Conservation (phyloP, 345 rosid species). For the Corchorus olitorius region DNA sequence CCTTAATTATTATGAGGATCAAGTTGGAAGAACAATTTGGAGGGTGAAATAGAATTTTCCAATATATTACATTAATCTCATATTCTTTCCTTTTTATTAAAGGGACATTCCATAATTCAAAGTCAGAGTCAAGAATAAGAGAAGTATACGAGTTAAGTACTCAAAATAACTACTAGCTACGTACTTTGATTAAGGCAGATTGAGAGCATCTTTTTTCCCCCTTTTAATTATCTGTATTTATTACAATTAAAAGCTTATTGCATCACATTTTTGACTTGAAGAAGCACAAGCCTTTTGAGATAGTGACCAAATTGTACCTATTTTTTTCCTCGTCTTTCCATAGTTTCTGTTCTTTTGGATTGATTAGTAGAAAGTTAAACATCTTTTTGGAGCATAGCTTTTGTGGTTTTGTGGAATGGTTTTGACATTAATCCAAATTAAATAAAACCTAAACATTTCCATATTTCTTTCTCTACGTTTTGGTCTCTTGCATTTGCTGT, state of each 20-base stretch:
- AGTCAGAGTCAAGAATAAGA: too few relatives aligned
- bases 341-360: background rate
- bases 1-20: too few relatives aligned
- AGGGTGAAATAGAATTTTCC: too few relatives aligned
- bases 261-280: background rate
- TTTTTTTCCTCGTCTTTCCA: background rate
- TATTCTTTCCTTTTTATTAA: too few relatives aligned
- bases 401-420: background rate
- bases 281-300: background rate
- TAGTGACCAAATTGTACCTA: background rate
- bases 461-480: background rate
- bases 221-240: too few relatives aligned
- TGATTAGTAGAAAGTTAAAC: background rate
- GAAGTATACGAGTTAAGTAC: too few relatives aligned
- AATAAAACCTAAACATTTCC: background rate
- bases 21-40: too few relatives aligned
- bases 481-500: background rate
- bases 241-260: background rate
- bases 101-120: too few relatives aligned
- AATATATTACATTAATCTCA: too few relatives aligned
- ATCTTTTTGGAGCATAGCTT: background rate
- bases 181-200: too few relatives aligned
- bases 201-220: too few relatives aligned
- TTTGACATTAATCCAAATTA: background rate
- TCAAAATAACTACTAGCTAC: too few relatives aligned